Evolutionary conservation across 2,329 filamentous ascomycete genomes (phyloP).

Genomic region (Aspergillus sclerotialis): DNA sequence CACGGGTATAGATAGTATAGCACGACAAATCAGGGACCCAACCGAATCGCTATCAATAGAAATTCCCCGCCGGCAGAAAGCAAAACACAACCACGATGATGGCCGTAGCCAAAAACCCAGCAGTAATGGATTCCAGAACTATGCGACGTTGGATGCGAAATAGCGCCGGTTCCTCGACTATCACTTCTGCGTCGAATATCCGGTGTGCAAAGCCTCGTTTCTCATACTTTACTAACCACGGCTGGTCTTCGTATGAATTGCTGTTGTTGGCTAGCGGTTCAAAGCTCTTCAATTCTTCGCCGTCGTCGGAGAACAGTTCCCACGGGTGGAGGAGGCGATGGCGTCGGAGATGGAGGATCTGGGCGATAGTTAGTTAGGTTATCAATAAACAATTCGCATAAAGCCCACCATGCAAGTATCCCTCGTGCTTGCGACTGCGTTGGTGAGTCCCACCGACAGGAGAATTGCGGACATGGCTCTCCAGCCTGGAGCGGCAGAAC

Average conservation of each 20-base stretch:
- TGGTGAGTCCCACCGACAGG: background rate
- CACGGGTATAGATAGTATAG: no score
- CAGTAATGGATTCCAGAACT: background rate
- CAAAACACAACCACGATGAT: background rate
- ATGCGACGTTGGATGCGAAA: background rate
- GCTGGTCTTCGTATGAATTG: background rate
- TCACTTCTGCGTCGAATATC: background rate
- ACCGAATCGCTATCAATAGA: no score
- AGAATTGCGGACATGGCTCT: background rate
- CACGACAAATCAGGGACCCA: no score
- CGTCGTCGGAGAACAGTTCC: background rate
- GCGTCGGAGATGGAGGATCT: background rate
- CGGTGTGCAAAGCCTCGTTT: background rate
- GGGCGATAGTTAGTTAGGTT: background rate
- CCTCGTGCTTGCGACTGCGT: background rate
- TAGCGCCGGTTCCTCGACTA: background rate
- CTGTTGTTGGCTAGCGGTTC: background rate
- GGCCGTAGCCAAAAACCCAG: background rate
- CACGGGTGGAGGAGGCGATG: background rate
- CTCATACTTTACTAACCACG: background rate
- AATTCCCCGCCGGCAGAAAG: background rate
- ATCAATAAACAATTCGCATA: background rate
- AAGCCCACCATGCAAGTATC: background rate
- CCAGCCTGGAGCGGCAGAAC: background rate
- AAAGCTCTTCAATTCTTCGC: background rate